Percentiles rank a stretch among this genome's conserved stretches.
phyloP scores from a whole-genome alignment of 2,329 filamentous ascomycete species.

The Neonectria hederae region DNA sequence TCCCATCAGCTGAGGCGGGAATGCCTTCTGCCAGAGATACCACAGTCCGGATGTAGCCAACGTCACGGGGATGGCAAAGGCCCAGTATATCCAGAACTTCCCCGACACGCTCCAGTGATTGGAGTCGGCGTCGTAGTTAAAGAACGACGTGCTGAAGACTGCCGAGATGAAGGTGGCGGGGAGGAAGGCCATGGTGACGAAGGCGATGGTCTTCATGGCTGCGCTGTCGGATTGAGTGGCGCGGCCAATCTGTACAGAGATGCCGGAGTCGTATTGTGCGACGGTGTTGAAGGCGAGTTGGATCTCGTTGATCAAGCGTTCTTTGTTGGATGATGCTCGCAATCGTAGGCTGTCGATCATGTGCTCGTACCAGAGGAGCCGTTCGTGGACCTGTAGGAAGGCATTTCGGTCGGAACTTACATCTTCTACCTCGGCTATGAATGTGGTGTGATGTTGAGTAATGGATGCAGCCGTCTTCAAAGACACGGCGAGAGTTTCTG shows the following conservation, averaged over 20 bases:
- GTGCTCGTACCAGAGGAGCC: constrained; percentile 47
- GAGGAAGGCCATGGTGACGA: constrained; percentile 59
- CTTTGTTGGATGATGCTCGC: constrained; percentile 51
- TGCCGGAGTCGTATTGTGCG: constrained; percentile 51
- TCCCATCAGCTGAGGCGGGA: not conserved
- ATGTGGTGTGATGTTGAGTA: constrained; percentile 41
- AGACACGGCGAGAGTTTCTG: constrained; percentile 53
- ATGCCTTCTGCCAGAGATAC: constrained; percentile 51
- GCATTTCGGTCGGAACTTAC: not conserved
- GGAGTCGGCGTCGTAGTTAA: constrained; percentile 42
- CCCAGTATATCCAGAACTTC: constrained; percentile 52
- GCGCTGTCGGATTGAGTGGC: constrained; percentile 57
- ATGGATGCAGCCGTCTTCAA: constrained; percentile 46
- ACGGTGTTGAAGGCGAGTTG: constrained; percentile 59
- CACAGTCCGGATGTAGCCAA: constrained; percentile 32
- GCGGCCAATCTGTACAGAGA: constrained; percentile 51
- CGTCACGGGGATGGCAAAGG: constrained; percentile 44
- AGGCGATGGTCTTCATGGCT: constrained; percentile 61
- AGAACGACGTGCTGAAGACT: constrained; percentile 59
- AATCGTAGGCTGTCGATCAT: constrained; percentile 48
- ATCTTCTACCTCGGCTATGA: constrained; percentile 14
- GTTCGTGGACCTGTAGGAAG: constrained; percentile 40
- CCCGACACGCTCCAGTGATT: constrained; percentile 43
- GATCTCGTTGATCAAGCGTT: constrained; percentile 64
- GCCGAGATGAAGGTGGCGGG: constrained; percentile 61